Percentiles rank a stretch among this genome's conserved stretches.
Evolutionary conservation across 78 protist species (phyloP).

Genomic region (Dictyostelium discoideum): DNA sequence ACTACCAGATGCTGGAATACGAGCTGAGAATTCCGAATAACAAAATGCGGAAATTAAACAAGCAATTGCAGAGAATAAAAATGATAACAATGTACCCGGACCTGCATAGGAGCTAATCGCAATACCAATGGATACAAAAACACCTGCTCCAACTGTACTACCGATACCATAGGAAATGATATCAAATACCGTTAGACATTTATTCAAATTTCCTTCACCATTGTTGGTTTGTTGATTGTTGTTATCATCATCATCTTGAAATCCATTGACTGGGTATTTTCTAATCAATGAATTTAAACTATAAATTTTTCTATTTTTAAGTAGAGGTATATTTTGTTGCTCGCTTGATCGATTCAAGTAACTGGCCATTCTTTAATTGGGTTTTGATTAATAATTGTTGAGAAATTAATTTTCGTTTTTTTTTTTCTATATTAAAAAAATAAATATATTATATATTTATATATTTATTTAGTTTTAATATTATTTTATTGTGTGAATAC

Average conservation of each 20-base stretch:
- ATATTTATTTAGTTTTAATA: background rate
- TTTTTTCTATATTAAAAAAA: background rate
- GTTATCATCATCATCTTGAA: slow-evolving; percentile 12
- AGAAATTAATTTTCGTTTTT: background rate
- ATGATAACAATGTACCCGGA: slow-evolving; percentile 84
- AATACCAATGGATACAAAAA: slow-evolving; percentile 85
- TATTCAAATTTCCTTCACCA: background rate
- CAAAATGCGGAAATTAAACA: slow-evolving; percentile 77
- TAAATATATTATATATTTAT: background rate
- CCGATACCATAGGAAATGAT: slow-evolving; percentile 84
- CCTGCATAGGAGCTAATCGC: slow-evolving; percentile 80
- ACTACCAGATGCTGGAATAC: slow-evolving; percentile 80
- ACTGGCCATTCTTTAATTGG: slow-evolving; percentile 11
- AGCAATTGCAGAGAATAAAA: slow-evolving; percentile 63
- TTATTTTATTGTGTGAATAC: background rate
- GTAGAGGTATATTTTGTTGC: background rate
- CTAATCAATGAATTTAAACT: slow-evolving; percentile 4
- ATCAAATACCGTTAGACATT: slow-evolving; percentile 73
- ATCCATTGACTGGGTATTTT: slow-evolving; percentile 13
- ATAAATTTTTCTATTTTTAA: background rate
- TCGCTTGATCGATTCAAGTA: background rate
- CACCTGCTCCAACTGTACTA: slow-evolving; percentile 86
- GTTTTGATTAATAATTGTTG: background rate
- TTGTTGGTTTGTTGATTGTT: background rate
- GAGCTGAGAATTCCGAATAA: slow-evolving; percentile 82